phyloP scores from a whole-genome alignment of 257 asterid genomes.

The Eustoma russellianum region DNA sequence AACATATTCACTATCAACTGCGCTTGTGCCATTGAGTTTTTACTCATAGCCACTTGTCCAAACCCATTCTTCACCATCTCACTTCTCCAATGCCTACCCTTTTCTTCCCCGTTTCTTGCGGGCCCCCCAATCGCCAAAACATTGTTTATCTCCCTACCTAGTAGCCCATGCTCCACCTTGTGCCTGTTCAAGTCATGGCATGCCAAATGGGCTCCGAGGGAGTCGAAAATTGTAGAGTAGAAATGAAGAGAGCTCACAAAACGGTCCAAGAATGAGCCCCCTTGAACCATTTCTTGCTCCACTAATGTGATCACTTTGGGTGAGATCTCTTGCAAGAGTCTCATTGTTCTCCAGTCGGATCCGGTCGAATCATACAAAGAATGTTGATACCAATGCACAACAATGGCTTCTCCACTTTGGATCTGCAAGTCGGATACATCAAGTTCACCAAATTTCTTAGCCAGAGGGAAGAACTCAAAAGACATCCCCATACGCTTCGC shows the following conservation, averaged over 20 bases:
- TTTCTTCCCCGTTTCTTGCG: conserved; percentile 72
- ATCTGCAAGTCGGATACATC: conserved; percentile 28
- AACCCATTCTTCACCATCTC: conserved; percentile 50
- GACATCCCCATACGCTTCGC: conserved; percentile 56
- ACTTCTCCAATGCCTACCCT: conserved; percentile 54
- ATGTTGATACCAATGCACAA: conserved; percentile 77
- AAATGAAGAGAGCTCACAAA: conserved; percentile 72
- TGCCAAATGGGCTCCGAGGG: conserved; percentile 41
- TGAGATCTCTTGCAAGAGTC: conserved; percentile 36
- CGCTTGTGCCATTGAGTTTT: conserved; percentile 72
- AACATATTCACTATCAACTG: conserved; percentile 67
- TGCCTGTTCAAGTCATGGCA: conserved; percentile 43
- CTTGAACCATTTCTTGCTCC: conserved; percentile 58
- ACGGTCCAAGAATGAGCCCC: conserved; percentile 67
- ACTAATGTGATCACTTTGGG: conserved; percentile 61
- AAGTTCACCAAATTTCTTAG: conserved; percentile 34
- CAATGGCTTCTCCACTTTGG: conserved; percentile 40
- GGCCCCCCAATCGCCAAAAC: conserved; percentile 80
- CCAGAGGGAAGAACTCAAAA: conserved; percentile 57
- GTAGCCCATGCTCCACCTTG: conserved; percentile 43
- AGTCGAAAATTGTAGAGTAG: conserved; percentile 71
- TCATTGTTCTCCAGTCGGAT: conserved; percentile 60
- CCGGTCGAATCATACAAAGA: conserved; percentile 69
- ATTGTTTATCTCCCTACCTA: conserved; percentile 57
- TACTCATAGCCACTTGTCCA: conserved; percentile 54